Evolutionary conservation across 2,329 filamentous ascomycete genomes (phyloP).

Genomic region (Aspergillus sp.): DNA sequence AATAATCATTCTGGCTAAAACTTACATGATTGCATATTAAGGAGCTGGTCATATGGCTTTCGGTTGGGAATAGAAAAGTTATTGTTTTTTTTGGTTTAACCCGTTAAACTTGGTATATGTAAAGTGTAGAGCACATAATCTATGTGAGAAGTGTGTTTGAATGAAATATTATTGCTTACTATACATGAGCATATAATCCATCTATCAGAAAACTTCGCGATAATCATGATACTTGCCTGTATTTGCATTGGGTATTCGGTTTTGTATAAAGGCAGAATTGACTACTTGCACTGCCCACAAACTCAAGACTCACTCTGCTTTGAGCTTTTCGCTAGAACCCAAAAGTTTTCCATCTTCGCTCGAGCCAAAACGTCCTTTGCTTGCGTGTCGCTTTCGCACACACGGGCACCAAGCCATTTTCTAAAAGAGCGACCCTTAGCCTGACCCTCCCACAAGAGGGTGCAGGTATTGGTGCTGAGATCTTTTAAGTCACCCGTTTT

Average conservation of each 20-base stretch:
- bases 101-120: background rate
- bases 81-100: conserved; percentile 1
- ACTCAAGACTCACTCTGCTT: conserved; percentile 31
- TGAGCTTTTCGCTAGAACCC: conserved; percentile 76
- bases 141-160: background rate
- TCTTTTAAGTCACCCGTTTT: conserved; percentile 69
- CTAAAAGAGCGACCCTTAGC: conserved; percentile 74
- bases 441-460: conserved; percentile 86
- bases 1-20: no score
- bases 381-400: conserved; percentile 89
- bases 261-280: background rate
- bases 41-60: conserved; percentile 9
- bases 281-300: background rate
- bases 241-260: no score
- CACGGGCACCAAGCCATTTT: conserved; percentile 74
- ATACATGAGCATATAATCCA: background rate
- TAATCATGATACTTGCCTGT: background rate
- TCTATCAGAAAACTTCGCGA: background rate
- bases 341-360: conserved; percentile 91
- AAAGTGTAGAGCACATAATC: background rate
- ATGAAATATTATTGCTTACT: background rate
- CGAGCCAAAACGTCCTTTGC: conserved; percentile 75
- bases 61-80: conserved; percentile 5
- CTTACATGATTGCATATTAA: conserved; percentile 18
- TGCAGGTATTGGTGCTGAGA: conserved; percentile 74